These are phyloP conservation scores for Termitomyces sp. DNA, from an alignment of 768 basidiomycete species.

Conservation along the genomic window DNA sequence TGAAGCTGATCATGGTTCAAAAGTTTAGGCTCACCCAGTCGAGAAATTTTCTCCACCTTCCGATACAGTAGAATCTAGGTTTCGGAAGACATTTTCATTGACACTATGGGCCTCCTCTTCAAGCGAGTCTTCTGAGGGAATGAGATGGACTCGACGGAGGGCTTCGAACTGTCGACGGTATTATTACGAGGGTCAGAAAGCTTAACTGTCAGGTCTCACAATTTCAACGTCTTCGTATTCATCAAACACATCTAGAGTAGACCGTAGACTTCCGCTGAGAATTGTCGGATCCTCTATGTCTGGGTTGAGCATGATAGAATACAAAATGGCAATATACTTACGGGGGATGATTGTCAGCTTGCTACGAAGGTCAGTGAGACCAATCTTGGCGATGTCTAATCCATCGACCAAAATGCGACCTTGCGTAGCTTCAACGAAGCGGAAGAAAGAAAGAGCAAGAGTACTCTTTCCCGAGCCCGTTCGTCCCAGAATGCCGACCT, in stretches of 20 bases:
- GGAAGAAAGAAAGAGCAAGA: conserved; percentile 74
- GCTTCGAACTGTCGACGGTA: conserved; percentile 62
- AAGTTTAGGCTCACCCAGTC: conserved; percentile 52
- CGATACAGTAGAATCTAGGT: conserved; percentile 68
- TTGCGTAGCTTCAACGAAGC: conserved; percentile 82
- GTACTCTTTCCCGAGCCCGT: conserved; percentile 82
- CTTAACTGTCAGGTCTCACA: conserved; percentile 33
- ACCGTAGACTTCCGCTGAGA: conserved; percentile 76
- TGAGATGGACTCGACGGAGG: conserved; percentile 79
- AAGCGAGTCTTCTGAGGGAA: conserved; percentile 51
- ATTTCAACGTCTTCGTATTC: conserved; percentile 86
- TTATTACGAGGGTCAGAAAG: background rate
- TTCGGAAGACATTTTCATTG: conserved; percentile 75
- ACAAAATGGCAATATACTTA: conserved; percentile 27
- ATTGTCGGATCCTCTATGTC: conserved; percentile 83
- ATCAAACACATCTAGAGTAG: conserved; percentile 80
- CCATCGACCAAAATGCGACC: conserved; percentile 75
- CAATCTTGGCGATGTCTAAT: conserved; percentile 76
- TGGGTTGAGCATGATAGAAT: background rate
- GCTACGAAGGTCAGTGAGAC: conserved; percentile 77
- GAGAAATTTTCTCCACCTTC: conserved; percentile 92
- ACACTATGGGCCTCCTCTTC: conserved; percentile 45
- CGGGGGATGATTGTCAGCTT: conserved; percentile 68
- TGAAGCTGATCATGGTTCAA: background rate
- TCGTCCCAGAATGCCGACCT: conserved; percentile 71